phyloP scores from a whole-genome alignment of 257 asterid species.

The Jaltomata sinuosa region DNA sequence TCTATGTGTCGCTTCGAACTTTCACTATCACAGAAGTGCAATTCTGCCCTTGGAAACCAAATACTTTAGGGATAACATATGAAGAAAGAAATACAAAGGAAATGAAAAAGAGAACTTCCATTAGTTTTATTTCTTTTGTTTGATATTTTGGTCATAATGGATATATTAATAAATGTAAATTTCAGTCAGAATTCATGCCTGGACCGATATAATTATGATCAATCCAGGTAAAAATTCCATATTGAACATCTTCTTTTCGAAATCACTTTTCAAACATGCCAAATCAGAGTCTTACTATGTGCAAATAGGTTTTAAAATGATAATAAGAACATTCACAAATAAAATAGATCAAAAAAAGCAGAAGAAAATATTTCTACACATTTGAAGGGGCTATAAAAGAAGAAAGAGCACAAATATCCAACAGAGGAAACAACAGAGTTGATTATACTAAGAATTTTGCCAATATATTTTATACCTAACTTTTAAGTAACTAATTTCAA shows the following conservation, averaged over 20 bases:
- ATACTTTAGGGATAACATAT: neutral
- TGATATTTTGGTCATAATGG: neutral
- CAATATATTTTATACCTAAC: neutral
- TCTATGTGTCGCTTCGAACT: neutral
- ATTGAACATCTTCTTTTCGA: neutral
- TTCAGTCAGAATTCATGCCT: neutral
- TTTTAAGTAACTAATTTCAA: neutral
- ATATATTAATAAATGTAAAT: neutral
- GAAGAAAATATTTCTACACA: neutral
- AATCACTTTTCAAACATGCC: neutral
- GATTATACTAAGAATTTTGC: neutral
- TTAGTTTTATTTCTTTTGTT: neutral
- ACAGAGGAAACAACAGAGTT: neutral
- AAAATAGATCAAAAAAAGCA: neutral
- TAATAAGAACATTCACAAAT: neutral
- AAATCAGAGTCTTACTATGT: neutral
- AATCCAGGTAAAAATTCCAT: neutral
- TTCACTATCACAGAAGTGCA: neutral
- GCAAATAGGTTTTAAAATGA: neutral
- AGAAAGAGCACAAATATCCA: neutral
- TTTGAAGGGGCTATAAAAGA: neutral
- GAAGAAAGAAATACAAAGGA: neutral
- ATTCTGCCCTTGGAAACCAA: neutral
- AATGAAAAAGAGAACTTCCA: neutral
- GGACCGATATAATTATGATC: neutral